These are phyloP conservation scores for Bauhinia variegata DNA, from an alignment of 306 rosid genomes.

Conservation along the genomic window DNA sequence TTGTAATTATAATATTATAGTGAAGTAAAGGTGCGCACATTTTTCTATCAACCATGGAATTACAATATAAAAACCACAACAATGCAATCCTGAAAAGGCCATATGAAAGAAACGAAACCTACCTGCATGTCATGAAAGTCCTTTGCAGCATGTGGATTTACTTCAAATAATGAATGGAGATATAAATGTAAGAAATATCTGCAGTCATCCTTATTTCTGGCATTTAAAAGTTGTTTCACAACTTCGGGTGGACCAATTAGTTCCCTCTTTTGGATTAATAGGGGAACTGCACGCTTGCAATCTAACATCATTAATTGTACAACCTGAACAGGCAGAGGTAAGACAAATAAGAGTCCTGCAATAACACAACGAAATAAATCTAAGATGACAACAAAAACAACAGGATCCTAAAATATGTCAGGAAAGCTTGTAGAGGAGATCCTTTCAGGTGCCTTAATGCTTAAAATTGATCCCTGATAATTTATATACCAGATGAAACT, in stretches of 20 bases:
- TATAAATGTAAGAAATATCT: conserved; percentile 78
- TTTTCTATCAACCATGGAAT: conserved; percentile 32
- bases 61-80: conserved; percentile 18
- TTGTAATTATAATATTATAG: conserved; percentile 22
- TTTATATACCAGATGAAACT: background rate
- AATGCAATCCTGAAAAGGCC: conserved; percentile 27
- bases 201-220: conserved; percentile 58
- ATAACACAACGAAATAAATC: no score
- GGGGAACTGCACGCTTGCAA: conserved; percentile 86
- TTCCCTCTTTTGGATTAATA: conserved; percentile 76
- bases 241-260: conserved; percentile 73
- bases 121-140: conserved; percentile 98
- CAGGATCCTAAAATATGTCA: conserved; percentile 22
- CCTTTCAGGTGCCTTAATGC: conserved; percentile 19
- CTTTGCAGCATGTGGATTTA: conserved; percentile 83
- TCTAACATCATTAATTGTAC: conserved; percentile 90
- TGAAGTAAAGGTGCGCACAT: background rate
- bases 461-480: conserved; percentile 14
- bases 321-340: conserved; percentile 72
- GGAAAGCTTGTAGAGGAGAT: conserved; percentile 29
- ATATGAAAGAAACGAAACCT: conserved; percentile 33
- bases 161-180: conserved; percentile 94
- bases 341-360: no score
- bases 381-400: no score
- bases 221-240: conserved; percentile 70